These are phyloP conservation scores for Pyrus hybrid DNA, from an alignment of 331 rosid genomes.

Conservation along the genomic window DNA sequence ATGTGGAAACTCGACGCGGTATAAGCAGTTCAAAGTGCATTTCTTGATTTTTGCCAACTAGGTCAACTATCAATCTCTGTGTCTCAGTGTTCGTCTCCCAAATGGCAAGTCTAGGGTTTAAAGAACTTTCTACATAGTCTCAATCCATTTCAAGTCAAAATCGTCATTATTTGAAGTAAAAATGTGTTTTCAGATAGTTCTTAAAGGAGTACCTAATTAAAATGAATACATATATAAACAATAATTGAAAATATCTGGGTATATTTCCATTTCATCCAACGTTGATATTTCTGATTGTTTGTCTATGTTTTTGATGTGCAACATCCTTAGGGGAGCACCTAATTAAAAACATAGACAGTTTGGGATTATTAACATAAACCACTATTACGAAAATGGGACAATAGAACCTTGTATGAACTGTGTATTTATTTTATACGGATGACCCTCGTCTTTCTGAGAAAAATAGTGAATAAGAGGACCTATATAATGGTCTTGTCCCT, in stretches of 20 bases:
- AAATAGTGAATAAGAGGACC: neutral
- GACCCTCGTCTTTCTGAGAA: neutral
- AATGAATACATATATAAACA: neutral
- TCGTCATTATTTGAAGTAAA: too few species aligned
- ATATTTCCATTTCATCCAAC: neutral
- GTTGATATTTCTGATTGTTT: neutral
- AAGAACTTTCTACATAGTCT: neutral
- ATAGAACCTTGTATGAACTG: too few species aligned
- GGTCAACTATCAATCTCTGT: neutral
- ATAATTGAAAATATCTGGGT: neutral
- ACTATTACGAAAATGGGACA: too few species aligned
- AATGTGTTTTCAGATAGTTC: too few species aligned
- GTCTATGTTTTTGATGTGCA: too few species aligned
- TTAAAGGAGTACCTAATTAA: too few species aligned
- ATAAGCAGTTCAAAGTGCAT: constrained; percentile 1
- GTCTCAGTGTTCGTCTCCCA: neutral
- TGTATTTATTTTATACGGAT: too few species aligned
- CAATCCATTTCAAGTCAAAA: too few species aligned
- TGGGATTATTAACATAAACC: too few species aligned
- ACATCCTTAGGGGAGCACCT: too few species aligned
- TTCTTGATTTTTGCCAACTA: neutral
- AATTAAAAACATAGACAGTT: too few species aligned
- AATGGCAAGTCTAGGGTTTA: neutral
- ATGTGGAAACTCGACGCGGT: constrained; percentile 26
- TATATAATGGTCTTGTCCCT: neutral